phyloP scores from a whole-genome alignment of 345 rosid genomes.

The Dimocarpus longan region DNA sequence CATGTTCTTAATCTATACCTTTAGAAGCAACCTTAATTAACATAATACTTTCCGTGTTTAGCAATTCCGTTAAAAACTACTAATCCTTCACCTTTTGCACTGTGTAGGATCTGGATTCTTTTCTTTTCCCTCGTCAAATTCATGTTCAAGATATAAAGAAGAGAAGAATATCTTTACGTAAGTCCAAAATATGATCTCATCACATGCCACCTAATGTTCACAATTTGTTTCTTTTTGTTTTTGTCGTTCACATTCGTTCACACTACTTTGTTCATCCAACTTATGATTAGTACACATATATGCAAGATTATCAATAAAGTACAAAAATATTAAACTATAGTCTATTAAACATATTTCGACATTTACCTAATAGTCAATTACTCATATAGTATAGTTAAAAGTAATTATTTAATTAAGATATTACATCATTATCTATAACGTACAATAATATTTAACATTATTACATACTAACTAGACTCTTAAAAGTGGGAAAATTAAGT shows the following conservation, averaged over 20 bases:
- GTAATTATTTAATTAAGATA: no score
- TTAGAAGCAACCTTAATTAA: not conserved
- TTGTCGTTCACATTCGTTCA: conserved; percentile 10
- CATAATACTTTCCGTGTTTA: not conserved
- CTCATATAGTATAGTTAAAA: not conserved
- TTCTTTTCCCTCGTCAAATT: not conserved
- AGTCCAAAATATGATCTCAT: conserved; percentile 6
- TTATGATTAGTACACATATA: not conserved
- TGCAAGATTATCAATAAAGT: not conserved
- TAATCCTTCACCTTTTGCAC: not conserved
- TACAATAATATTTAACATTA: no score
- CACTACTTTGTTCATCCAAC: not conserved
- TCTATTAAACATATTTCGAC: no score
- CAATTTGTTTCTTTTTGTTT: not conserved
- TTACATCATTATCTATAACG: no score
- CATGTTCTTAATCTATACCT: not conserved
- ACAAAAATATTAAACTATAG: no score
- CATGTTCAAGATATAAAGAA: not conserved
- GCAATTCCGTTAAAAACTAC: not conserved
- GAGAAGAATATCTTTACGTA: not conserved
- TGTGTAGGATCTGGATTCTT: conserved; percentile 7
- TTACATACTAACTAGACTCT: not conserved
- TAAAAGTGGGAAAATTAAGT: no score
- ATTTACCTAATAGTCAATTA: not conserved
- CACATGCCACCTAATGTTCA: conserved; percentile 6